Percentiles rank a stretch among this genome's conserved stretches.
Evolutionary conservation across 2,329 filamentous ascomycete genomes (phyloP).

Genomic region (Emericellopsis cladophorae): DNA sequence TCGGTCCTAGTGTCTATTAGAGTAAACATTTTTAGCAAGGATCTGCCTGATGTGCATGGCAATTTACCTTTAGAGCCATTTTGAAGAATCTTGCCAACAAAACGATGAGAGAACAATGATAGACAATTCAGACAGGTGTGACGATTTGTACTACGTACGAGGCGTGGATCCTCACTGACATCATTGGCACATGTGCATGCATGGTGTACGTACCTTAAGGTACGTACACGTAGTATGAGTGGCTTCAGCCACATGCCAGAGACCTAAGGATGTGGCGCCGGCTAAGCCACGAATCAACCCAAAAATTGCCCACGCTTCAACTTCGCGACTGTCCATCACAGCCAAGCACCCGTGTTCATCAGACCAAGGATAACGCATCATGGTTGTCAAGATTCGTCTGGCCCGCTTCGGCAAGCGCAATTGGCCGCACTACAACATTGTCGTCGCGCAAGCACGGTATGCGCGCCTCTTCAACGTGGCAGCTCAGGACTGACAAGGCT

Average conservation of each 20-base stretch:
- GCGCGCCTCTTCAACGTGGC: constrained; percentile 8
- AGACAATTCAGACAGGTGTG: no score
- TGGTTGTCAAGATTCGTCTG: constrained; percentile 91
- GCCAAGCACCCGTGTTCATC: neutral
- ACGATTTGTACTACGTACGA: no score
- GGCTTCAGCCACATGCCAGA: neutral
- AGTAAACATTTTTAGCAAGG: neutral
- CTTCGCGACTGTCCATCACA: constrained; percentile 3
- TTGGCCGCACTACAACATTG: constrained; percentile 93
- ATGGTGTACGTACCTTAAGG: no score
- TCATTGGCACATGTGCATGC: neutral
- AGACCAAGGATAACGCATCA: constrained; percentile 22
- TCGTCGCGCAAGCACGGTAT: constrained; percentile 84
- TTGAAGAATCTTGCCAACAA: neutral
- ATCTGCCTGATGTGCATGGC: neutral
- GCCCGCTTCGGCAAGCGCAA: constrained; percentile 86
- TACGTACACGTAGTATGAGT: no score
- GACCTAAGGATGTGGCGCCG: neutral
- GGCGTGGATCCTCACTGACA: neutral
- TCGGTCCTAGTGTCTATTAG: constrained; percentile 75
- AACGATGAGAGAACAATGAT: no score
- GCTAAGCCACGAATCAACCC: neutral
- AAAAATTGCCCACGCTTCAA: neutral
- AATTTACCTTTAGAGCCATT: constrained; percentile 20
- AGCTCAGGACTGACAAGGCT: neutral